Percentiles rank a stretch among this genome's conserved stretches.
phyloP scores from a whole-genome alignment of 2,329 filamentous ascomycete genomes.

The Atkinsonella hypoxylon region DNA sequence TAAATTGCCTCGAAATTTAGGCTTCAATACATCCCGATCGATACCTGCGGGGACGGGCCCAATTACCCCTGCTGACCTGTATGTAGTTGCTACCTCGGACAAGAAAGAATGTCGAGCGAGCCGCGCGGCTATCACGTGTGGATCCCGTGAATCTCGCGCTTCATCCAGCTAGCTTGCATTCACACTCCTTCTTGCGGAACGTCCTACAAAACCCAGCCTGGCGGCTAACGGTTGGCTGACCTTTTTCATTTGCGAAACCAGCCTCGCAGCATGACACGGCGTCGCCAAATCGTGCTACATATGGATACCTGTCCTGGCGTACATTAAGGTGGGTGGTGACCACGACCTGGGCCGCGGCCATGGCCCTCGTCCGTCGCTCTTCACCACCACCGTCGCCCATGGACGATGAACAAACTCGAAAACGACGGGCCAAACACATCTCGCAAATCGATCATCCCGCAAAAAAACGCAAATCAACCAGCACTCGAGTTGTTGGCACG shows the following conservation, averaged over 20 bases:
- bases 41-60: too few relatives aligned
- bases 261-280: not conserved
- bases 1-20: too few relatives aligned
- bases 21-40: too few relatives aligned
- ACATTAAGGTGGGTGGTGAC: not conserved
- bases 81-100: too few relatives aligned
- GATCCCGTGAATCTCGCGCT: not conserved
- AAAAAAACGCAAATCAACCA: not conserved
- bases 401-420: conserved; percentile 1
- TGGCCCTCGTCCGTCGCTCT: not conserved
- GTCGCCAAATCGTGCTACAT: not conserved
- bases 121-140: too few relatives aligned
- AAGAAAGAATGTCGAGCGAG: too few relatives aligned
- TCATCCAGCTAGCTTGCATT: not conserved
- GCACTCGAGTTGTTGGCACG: too few relatives aligned
- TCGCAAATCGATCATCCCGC: not conserved
- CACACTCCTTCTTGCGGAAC: not conserved
- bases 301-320: not conserved
- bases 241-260: not conserved
- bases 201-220: not conserved
- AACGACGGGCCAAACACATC: not conserved
- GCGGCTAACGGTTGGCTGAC: conserved; percentile 1
- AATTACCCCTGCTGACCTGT: too few relatives aligned
- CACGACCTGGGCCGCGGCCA: not conserved
- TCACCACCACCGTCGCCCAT: not conserved